Evolutionary conservation across 2,329 filamentous ascomycete species (phyloP).

Genomic region (Cladophialophora immunda): DNA sequence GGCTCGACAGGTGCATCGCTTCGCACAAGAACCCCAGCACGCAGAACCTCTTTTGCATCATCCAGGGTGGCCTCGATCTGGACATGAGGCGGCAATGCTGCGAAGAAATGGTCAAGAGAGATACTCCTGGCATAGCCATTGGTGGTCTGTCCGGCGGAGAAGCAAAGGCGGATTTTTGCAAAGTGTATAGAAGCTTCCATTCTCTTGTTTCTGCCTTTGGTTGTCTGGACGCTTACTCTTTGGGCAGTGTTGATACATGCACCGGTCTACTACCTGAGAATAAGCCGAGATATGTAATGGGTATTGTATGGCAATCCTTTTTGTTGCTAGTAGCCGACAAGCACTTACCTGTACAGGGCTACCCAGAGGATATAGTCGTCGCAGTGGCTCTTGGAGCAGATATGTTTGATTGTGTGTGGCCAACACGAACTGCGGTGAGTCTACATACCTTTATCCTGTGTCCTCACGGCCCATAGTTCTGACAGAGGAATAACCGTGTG

Average conservation of each 20-base stretch:
- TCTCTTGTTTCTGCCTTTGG: constrained; percentile 16
- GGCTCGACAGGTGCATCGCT: constrained; percentile 93
- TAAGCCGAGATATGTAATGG: constrained; percentile 99
- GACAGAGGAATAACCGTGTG: not conserved
- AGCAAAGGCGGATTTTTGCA: constrained; percentile 90
- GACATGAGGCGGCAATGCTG: constrained; percentile 86
- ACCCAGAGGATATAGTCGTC: constrained; percentile 94
- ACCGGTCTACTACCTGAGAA: constrained; percentile 83
- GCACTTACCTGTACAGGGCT: constrained; percentile 65
- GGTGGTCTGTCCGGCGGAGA: constrained; percentile 94
- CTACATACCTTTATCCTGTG: not conserved
- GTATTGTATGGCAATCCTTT: constrained; percentile 67
- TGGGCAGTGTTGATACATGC: constrained; percentile 74
- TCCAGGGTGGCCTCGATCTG: constrained; percentile 91
- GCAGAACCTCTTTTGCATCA: constrained; percentile 98
- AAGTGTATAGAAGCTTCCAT: constrained; percentile 62
- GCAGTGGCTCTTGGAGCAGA: constrained; percentile 93
- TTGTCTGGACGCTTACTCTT: not conserved
- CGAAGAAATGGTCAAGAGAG: constrained; percentile 82
- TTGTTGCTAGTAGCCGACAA: not conserved
- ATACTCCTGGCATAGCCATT: constrained; percentile 96
- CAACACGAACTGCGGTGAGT: constrained; percentile 82
- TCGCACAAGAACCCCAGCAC: constrained; percentile 82
- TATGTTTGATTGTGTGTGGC: constrained; percentile 99
- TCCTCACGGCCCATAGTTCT: not conserved